Base-by-base conservation (phyloP, 164 flowering plant genomes). In the Nelumbo lutea region DNA sequence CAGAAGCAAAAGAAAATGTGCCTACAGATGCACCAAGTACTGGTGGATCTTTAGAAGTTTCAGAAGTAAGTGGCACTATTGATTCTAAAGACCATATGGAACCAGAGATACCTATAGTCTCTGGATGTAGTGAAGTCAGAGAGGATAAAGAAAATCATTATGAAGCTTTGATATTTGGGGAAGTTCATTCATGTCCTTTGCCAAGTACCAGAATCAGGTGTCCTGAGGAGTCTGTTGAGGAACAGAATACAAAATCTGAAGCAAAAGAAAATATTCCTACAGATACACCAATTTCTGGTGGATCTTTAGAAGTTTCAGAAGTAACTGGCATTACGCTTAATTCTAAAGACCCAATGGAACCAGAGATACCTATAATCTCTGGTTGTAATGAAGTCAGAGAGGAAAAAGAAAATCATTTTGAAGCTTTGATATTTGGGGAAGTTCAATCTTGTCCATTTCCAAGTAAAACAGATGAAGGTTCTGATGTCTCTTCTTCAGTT, bases 1-100 rank as follows among this genome's bases (percentile, higher is more conserved):
- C 46, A 42, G 62, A 6, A 52, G 62, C 70, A 45, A 72, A 59
- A 43, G 43, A 63, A 45, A n/a, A n/a, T n/a, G n/a, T n/a, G n/a
- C n/a, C n/a, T n/a, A n/a, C n/a, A n/a, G n/a, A n/a, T n/a, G n/a
- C n/a, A n/a, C n/a, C n/a, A n/a, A n/a, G n/a, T n/a, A n/a, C n/a
- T n/a, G n/a, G n/a, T n/a, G n/a, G n/a, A n/a, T n/a, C n/a, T n/a
- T n/a, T n/a, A n/a, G n/a, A n/a, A 66, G 55, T 71, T 61, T 66
- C 76, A 14, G 68, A 73, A 15, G 70, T 83, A 65, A 66, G 67
- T 71, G 65, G 62, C 46, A 15, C 75, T 7, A 76, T 13, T 1
- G 70, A 66, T 69, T 70, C 65, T 79, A 48, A 80, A 73, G 59
- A 48, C 41, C n/a, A 56, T 4, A 53, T 73, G 51, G 70, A 72